Base-by-base conservation (phyloP, 2,329 filamentous ascomycete genomes). In the Diaporthe sp. region DNA sequence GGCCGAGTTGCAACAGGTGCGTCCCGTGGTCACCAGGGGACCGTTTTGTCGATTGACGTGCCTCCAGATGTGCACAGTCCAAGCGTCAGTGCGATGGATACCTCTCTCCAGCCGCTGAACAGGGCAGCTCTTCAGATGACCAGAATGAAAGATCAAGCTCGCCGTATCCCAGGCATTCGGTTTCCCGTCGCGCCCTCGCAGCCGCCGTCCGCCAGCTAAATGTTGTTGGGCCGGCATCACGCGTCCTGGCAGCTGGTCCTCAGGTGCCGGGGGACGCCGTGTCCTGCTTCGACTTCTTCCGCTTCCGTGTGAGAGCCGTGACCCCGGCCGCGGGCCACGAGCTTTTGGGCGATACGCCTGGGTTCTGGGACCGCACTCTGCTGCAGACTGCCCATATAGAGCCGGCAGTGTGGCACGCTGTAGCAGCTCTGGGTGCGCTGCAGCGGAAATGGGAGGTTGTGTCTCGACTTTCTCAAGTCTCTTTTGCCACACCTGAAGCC, bases 61-160 rank as follows among this genome's bases (percentile, higher is more conserved):
- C n/a, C 42, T 22, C 22, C 22, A 77, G 78, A 53, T 79, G 78
- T 71, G 22, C 61, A 3, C 19, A 77, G 31, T 78, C 37, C 9
- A 77, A 79, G 8, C 82, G 83, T 2, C 78, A 77, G 15, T 84
- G 83, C 73, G 83, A 84, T 71, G 83, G 83, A 19, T 85, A 85
- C 74, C 75, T 81, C 0, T 46, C 77, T 1, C 72, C 78, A 0
- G 5, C 31, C 12, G 22, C 61, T 22, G 44, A 61, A 25, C 31
- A 53, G 1, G 12, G 22, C 10, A 15, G 49, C 39, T 39, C 19
- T 49, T 37, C 53, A 17, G n/a, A 42, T 12, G 34, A 39, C 3
- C 9, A 17, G 10, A 28, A 59, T n/a, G 46, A 25, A 10, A 46
- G 17, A 2, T 19, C 46, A n/a, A 58, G 53, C 59, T 34, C 39